Base-by-base conservation (phyloP, 371 early-diverging fungal species). In the Mortierella sp. region DNA sequence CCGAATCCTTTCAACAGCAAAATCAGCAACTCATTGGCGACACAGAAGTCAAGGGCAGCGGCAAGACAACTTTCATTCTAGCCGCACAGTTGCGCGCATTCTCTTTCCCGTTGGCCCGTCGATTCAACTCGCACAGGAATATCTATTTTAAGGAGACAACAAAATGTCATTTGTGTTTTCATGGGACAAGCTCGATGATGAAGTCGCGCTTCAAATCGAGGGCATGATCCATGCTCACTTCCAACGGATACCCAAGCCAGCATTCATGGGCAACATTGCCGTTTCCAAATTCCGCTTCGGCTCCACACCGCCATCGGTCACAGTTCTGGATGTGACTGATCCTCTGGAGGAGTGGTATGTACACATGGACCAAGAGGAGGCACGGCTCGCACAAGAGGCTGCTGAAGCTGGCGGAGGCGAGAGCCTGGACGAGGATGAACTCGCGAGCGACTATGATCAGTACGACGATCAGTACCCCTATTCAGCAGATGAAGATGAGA, bases 311-410 rank as follows among this genome's bases (percentile, higher is more conserved):
- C 96, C 97, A 0, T 80, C 86, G 23, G 72, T 97, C n/a, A 90
- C 91, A 50, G 90, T 97, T 19, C 82, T 82, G 8, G 91, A 95
- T 55, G 86, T 98, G 21, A 90, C 91, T 19, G 95, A 95, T 57
- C 97, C 97, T 0, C 88, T 92, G 39, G 89, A 93, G 7, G 97
- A 97, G 78, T 97, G 96, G 78, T 98, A 98, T 73, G 75, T 87
- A 24, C 80, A 82, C 15, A 84, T 84, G 49, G 84, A 83, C 37
- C 89, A 88, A 26, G 83, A 85, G 17, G 72, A 72, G n/a, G 72
- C 58, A 1, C 62, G 72, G 4, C 58, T 75, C 14, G 78, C 75
- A 15, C 70, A 76, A 27, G 70, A 64, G 31, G 76, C 65, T 27
- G 62, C 69, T 4, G 75, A 78, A 23, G 76, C 70, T 9, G 79